phyloP scores from a whole-genome alignment of 108 stramenopile genomes.

The Skeletonema potamos region DNA sequence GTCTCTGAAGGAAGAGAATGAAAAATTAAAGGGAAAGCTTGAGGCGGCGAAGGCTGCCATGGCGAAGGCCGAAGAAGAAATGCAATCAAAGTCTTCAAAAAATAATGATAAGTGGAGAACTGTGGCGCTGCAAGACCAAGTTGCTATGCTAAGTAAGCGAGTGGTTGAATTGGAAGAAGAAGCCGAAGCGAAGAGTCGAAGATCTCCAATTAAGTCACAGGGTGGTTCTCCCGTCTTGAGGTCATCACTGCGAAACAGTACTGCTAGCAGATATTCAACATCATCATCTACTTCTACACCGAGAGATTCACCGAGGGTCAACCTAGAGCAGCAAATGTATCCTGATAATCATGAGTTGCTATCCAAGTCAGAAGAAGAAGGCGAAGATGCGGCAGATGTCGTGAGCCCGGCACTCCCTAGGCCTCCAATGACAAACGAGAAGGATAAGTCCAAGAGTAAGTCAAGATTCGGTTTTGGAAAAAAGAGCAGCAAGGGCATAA shows the following conservation, averaged over 20 bases:
- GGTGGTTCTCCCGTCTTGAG: constrained; percentile 31
- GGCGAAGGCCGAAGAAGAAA: constrained; percentile 18
- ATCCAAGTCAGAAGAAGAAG: constrained; percentile 8
- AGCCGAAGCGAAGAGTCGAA: constrained; percentile 8
- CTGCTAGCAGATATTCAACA: background rate
- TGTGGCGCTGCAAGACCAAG: constrained; percentile 65
- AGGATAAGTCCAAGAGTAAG: constrained; percentile 14
- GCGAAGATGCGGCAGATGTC: background rate
- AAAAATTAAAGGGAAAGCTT: constrained; percentile 53
- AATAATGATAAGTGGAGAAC: constrained; percentile 63
- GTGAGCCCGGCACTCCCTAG: constrained; percentile 5
- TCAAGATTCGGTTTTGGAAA: constrained; percentile 27
- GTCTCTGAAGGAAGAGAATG: constrained; percentile 72
- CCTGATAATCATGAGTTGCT: constrained; percentile 25
- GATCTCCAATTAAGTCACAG: constrained; percentile 10
- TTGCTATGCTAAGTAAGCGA: constrained; percentile 47
- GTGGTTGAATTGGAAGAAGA: constrained; percentile 61
- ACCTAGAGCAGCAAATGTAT: constrained; percentile 4
- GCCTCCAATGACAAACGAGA: background rate
- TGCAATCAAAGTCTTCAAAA: constrained; percentile 33
- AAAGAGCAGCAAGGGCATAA: constrained; percentile 12
- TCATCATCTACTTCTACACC: constrained; percentile 12
- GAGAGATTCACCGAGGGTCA: constrained; percentile 14
- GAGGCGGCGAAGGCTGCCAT: constrained; percentile 28
- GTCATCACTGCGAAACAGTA: constrained; percentile 17